Base-by-base conservation (phyloP, 2,329 filamentous ascomycete genomes). In the Harringtonia aguacate region DNA sequence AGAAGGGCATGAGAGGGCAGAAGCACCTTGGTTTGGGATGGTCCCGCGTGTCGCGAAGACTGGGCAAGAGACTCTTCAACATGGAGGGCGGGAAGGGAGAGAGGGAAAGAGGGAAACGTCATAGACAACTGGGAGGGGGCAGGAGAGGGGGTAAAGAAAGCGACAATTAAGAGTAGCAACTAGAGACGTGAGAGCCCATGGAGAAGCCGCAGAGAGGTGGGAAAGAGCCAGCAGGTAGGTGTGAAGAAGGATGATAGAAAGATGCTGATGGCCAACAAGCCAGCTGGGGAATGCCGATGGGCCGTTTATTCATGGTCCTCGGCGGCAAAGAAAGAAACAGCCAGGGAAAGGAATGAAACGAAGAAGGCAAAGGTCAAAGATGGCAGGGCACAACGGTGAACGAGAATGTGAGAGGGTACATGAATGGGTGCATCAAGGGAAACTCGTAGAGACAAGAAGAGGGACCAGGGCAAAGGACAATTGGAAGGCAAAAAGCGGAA, bases 11-110 rank as follows among this genome's bases (percentile, higher is more conserved):
- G 24, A 3, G 22, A 42, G n/a, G n/a, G n/a, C n/a, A n/a, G n/a
- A 44, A 49, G 45, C 49, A 57, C 55, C 55, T 57, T 56, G 52
- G 50, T 49, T 56, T 56, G 40, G 54, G 46, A 43, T 48, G 39
- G 39, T 56, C 54, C 37, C 49, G 49, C 46, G 42, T 48, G 42
- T 57, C 55, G 45, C 55, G 55, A 44, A 56, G 50, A 44, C 53
- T 53, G 40, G 55, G 55, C 13, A 57, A 43, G 4, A 50, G 43
- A 38, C 50, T 46, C 39, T 56, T 55, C 48, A 56, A 50, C 55
- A 57, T 56, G 41, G 45, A 36, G 30, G 46, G 22, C 8, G 30
- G n/a, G 36, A 35, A 18, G 10, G n/a, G 44, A 20, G 34, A 34
- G n/a, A 35, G 33, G 24, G 30, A 21, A 10, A 27, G 24, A 27